Conservation (phyloP, 495 filamentous ascomycete genomes). For the Neurospora discreta region DNA sequence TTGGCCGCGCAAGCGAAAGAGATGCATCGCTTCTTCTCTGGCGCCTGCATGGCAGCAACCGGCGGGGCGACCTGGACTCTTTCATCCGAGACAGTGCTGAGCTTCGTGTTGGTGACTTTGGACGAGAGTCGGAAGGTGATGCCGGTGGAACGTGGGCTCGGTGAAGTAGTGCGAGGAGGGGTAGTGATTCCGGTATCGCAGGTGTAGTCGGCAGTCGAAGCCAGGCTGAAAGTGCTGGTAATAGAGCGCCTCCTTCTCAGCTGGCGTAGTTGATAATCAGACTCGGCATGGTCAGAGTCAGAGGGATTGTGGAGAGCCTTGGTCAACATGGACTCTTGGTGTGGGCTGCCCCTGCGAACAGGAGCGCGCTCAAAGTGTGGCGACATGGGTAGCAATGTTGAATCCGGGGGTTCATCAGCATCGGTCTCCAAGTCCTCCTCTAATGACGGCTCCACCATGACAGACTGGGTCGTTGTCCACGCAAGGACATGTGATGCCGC, state of each 20-base stretch:
- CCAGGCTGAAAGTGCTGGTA: slow-evolving; percentile 62
- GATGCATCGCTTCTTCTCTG: slow-evolving; percentile 67
- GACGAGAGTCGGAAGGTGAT: slow-evolving; percentile 11
- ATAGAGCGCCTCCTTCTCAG: slow-evolving; percentile 50
- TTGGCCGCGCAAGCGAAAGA: slow-evolving; percentile 72
- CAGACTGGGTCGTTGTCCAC: slow-evolving; percentile 27
- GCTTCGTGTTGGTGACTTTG: background rate
- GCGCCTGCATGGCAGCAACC: slow-evolving; percentile 18
- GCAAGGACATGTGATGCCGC: slow-evolving; percentile 30
- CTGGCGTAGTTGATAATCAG: slow-evolving; percentile 3
- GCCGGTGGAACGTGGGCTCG: slow-evolving; percentile 64
- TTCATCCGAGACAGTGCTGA: background rate
- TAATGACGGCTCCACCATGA: slow-evolving; percentile 30
- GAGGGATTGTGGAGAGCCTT: slow-evolving; percentile 61
- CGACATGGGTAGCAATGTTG: slow-evolving; percentile 5
- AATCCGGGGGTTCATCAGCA: slow-evolving; percentile 24
- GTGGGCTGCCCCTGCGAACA: slow-evolving; percentile 33
- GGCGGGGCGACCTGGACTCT: slow-evolving; percentile 3
- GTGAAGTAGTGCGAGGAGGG: slow-evolving; percentile 74
- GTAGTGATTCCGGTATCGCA: slow-evolving; percentile 90
- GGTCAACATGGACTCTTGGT: slow-evolving; percentile 67
- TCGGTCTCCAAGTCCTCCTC: slow-evolving; percentile 29
- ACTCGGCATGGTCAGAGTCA: slow-evolving; percentile 34
- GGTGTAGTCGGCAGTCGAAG: slow-evolving; percentile 78
- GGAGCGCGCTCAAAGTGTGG: slow-evolving; percentile 31